Evolutionary conservation across 2,329 filamentous ascomycete genomes (phyloP).

Genomic region (Pezicula carpinea): DNA sequence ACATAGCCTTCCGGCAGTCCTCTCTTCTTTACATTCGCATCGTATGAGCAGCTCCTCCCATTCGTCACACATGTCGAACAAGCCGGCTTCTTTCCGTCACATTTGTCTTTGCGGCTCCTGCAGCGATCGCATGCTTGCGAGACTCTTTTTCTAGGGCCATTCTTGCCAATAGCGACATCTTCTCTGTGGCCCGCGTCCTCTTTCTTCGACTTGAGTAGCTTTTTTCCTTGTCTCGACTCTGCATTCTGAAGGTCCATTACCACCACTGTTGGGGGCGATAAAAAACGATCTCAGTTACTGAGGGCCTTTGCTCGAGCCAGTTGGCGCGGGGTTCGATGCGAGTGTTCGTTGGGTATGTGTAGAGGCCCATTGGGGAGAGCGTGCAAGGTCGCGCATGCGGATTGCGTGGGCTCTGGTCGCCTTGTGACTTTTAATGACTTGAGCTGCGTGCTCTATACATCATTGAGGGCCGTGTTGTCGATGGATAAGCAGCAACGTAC

Average conservation of each 20-base stretch:
- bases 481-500: too few species aligned
- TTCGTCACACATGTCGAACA: slow-evolving; percentile 58
- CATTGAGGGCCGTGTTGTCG: too few species aligned
- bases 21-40: slow-evolving; percentile 68
- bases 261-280: not conserved
- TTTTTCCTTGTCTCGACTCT: not conserved
- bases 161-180: slow-evolving; percentile 12
- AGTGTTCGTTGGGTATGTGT: not conserved
- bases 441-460: too few species aligned
- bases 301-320: not conserved
- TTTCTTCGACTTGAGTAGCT: slow-evolving; percentile 4
- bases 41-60: slow-evolving; percentile 56
- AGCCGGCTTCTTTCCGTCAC: slow-evolving; percentile 53
- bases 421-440: too few species aligned
- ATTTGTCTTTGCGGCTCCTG: slow-evolving; percentile 52
- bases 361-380: slow-evolving; percentile 2
- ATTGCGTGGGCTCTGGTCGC: not conserved
- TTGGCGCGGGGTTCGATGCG: not conserved
- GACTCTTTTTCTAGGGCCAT: slow-evolving; percentile 31
- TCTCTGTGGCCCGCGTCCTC: slow-evolving; percentile 8
- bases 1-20: slow-evolving; percentile 80
- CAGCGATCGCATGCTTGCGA: slow-evolving; percentile 52
- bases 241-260: not conserved
- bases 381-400: slow-evolving; percentile 1
- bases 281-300: not conserved